phyloP scores from a whole-genome alignment of 352 stramenopile species.

The Stramenopiles sp. region DNA sequence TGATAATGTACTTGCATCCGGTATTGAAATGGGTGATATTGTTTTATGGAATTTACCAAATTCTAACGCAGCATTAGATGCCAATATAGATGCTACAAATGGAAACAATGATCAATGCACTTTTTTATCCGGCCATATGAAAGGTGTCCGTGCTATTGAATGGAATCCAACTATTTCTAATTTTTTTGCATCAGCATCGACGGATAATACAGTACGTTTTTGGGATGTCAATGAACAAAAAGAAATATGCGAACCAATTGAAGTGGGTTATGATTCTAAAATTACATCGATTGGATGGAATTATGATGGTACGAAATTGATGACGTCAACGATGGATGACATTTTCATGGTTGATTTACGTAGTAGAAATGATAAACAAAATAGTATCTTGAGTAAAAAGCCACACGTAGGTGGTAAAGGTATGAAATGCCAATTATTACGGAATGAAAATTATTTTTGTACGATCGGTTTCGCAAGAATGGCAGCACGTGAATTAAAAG shows the following conservation, averaged over 20 bases:
- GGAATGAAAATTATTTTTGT: not conserved
- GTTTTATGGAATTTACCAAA: not conserved
- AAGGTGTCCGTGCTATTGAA: not conserved
- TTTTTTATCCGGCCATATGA: not conserved
- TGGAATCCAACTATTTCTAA: not conserved
- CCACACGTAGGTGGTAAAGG: not conserved
- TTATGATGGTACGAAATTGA: not conserved
- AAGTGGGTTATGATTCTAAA: not conserved
- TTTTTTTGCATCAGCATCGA: not conserved
- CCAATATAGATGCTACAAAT: not conserved
- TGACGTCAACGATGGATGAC: not conserved
- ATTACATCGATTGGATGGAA: not conserved
- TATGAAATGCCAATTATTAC: not conserved
- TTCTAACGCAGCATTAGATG: not conserved
- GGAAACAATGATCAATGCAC: not conserved
- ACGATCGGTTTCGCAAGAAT: not conserved
- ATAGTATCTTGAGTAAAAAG: not conserved
- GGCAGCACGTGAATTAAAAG: not conserved
- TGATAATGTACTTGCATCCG: not conserved
- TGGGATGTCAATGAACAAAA: not conserved
- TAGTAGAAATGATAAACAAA: not conserved
- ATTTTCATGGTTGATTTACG: not conserved
- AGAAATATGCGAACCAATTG: not conserved
- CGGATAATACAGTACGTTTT: not conserved
- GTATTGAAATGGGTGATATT: not conserved